Base-by-base conservation (phyloP, 2,329 filamentous ascomycete genomes). In the Penicillium fuscoglaucum region DNA sequence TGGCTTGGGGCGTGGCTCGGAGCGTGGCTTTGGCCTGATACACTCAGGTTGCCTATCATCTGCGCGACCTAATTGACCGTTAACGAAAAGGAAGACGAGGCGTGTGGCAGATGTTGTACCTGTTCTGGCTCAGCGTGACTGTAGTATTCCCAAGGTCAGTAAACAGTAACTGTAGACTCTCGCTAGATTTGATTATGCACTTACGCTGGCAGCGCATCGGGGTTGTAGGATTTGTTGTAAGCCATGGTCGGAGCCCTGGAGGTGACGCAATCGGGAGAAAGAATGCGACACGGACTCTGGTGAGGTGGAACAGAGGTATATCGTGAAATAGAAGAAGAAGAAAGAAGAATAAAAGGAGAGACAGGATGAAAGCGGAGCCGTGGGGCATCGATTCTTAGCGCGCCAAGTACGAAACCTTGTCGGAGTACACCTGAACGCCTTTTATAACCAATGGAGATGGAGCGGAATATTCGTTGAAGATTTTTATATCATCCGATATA, bases 141-240 rank as follows among this genome's bases (percentile, higher is more conserved):
- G 69, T 65, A 33, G 19, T 28, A 65, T 57, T 49, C 21, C 33
- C 28, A 9, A 26, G 54, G 61, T 65, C 54, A 68, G 62, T 61
- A 47, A 62, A 65, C 52, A 67, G 61, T 59, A 49, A 62, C 54
- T 52, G 47, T n/a, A 41, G 56, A 35, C 26, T 39, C 39, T 37
- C 15, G 5, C 6, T 50, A 15, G 7, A 39, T 31, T n/a, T n/a
- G n/a, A n/a, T n/a, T n/a, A n/a, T n/a, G 26, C 2, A 79, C 88
- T 79, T 83, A 95, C 90, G 91, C 91, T 73, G 93, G 93, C 64
- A 99, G 86, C 73, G 92, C 90, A 81, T 99, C 93, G 35, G 93
- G 93, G 76, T 99, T 96, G 80, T 92, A 95, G 56, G 89, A 86
- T 75, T 87, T 87, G 79, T 96, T 96, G 83, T 98, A 98, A 57